Evolutionary conservation across 352 stramenopile genomes (phyloP).

Genomic region (Halophytophthora batemanensis): DNA sequence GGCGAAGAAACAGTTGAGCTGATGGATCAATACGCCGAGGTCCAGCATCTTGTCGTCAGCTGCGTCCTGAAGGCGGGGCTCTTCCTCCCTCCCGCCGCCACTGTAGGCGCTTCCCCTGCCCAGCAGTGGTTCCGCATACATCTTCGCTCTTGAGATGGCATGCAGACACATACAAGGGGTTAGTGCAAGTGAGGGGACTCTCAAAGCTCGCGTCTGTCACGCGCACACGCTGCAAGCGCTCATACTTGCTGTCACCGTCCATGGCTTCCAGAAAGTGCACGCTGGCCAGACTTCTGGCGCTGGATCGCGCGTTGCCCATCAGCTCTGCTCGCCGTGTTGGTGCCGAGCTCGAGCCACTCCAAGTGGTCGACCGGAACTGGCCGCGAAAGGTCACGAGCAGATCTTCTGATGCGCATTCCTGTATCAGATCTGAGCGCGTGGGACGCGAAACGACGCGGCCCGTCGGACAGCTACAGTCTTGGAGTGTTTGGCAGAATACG

Average conservation of each 20-base stretch:
- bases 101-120: constrained; percentile 14
- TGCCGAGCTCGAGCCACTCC: neutral
- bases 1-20: constrained; percentile 76
- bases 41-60: constrained; percentile 18
- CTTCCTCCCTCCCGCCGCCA: constrained; percentile 6
- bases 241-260: constrained; percentile 25
- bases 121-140: constrained; percentile 62
- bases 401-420: neutral
- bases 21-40: constrained; percentile 35
- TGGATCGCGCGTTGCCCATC: constrained; percentile 47
- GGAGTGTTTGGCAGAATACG: constrained; percentile 5
- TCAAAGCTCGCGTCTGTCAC: neutral
- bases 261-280: constrained; percentile 25
- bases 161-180: neutral
- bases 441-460: constrained; percentile 4
- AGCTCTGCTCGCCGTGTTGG: neutral
- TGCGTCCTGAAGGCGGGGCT: constrained; percentile 20
- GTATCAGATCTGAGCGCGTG: neutral
- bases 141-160: constrained; percentile 15
- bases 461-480: neutral
- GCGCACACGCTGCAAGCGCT: neutral
- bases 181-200: neutral
- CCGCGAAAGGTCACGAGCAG: neutral
- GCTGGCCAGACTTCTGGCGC: constrained; percentile 25
- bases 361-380: neutral